Percentiles rank a stretch among this genome's conserved stretches.
Conservation (phyloP, 108 stramenopile species). For the Cyclostephanos tholiformis region DNA sequence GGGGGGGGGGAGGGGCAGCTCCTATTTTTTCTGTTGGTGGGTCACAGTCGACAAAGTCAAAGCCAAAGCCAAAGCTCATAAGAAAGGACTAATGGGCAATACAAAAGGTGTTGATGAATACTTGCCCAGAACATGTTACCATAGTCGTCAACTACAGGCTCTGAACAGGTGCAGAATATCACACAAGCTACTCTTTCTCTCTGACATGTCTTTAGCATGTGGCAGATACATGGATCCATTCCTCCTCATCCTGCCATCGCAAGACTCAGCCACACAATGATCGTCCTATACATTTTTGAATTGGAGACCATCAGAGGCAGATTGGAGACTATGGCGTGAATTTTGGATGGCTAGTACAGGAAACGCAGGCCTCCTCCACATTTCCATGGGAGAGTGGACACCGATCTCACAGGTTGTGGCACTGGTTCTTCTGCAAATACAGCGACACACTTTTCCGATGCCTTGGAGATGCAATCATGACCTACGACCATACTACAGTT, state of each 20-base stretch:
- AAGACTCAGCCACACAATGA: too few species aligned
- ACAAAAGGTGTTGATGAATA: too few species aligned
- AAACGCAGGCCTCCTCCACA: not conserved
- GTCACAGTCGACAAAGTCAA: too few species aligned
- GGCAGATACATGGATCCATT: not conserved
- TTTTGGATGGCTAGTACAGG: not conserved
- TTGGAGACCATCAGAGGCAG: not conserved
- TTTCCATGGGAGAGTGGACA: not conserved
- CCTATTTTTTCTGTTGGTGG: too few species aligned
- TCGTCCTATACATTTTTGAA: not conserved
- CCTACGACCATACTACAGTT: too few species aligned
- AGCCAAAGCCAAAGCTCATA: too few species aligned
- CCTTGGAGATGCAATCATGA: too few species aligned
- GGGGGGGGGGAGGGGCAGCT: too few species aligned
- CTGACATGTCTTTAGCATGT: constrained; percentile 3
- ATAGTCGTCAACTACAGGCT: not conserved
- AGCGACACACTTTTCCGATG: not conserved
- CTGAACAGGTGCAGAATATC: constrained; percentile 6
- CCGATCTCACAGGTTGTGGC: not conserved
- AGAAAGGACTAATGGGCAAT: too few species aligned
- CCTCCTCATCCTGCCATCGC: not conserved
- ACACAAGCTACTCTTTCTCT: constrained; percentile 1
- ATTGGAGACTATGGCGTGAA: not conserved
- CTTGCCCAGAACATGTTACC: too few species aligned
- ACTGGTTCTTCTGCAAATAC: not conserved